Base-by-base conservation (phyloP, 2,329 filamentous ascomycete species). In the Pseudocercospora crystallina region DNA sequence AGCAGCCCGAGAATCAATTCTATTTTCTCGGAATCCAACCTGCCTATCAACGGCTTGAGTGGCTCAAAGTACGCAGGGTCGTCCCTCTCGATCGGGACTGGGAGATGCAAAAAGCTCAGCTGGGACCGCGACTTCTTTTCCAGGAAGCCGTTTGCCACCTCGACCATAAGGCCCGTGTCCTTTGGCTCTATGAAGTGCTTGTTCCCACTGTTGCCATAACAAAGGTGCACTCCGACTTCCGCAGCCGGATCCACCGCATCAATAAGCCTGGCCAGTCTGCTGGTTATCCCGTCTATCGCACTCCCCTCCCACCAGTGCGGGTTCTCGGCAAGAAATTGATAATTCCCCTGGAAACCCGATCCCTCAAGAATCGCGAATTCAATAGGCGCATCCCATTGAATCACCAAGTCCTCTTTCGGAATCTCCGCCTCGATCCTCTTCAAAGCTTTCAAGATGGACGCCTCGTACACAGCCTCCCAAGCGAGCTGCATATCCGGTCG, bases 201-300 rank as follows among this genome's bases (percentile, higher is more conserved):
- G 57, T 76, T 73, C 1, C 62, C 60, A 2, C 71, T 60, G 51
- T 77, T 74, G 10, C 61, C 75, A 53, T 77, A 77, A 60, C 76
- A 78, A n/a, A 77, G 63, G 58, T 78, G 75, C 14, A 73, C 66
- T 0, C 73, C 75, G 47, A 77, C 43, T 29, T 73, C 65, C 2
- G 76, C 69, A 49, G 67, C 64, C 4, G 58, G 29, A 14, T 66
- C 58, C 10, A 76, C 61, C 5, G 56, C 56, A 8, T 58, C 53
- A 5, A 65, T 62, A 47, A 73, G 54, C 3, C 63, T 56, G 13
- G 9, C n/a, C 13, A 38, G 10, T 17, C 35, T 38, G 13, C 8
- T 10, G 9, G 71, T 50, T 9, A 74, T 58, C 2, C 67, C 68
- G 13, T 68, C 54, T 32, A 65, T 62, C 5, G 69, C 50, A 20